Percentiles rank a stretch among this genome's conserved stretches.
These are phyloP conservation scores for Podospora pseudopauciseta DNA, from an alignment of 495 filamentous ascomycete species.

Conservation along the genomic window DNA sequence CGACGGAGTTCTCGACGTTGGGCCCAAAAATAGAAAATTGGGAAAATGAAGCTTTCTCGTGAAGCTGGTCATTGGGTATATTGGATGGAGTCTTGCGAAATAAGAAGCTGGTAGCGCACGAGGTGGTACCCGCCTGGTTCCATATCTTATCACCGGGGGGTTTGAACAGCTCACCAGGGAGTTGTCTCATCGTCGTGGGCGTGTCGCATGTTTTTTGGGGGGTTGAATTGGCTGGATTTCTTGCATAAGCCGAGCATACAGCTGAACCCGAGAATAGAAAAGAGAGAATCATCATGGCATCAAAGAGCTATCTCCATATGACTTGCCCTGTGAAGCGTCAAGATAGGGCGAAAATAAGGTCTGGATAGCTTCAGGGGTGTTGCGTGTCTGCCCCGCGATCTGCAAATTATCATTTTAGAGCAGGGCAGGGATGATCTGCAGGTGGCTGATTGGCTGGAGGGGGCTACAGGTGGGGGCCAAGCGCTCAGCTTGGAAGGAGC, in stretches of 20 bases:
- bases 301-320: neutral
- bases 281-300: neutral
- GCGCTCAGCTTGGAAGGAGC: conserved; percentile 24
- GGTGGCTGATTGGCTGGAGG: conserved; percentile 13
- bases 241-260: neutral
- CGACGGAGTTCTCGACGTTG: neutral
- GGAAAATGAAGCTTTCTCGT: neutral
- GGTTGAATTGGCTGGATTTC: neutral
- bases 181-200: neutral
- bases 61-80: neutral
- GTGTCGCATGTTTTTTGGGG: neutral
- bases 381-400: conserved; percentile 6
- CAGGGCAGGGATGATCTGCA: neutral
- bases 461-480: conserved; percentile 8
- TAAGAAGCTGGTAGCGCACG: neutral
- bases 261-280: neutral
- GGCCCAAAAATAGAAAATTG: neutral
- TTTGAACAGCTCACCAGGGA: neutral
- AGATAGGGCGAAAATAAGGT: conserved; percentile 1
- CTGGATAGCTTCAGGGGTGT: neutral
- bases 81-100: neutral
- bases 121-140: neutral
- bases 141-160: neutral
- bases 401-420: conserved; percentile 4
- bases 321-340: neutral